Base-by-base conservation (phyloP, 176 grass and related monocot species). In the Metroxylon sagu region DNA sequence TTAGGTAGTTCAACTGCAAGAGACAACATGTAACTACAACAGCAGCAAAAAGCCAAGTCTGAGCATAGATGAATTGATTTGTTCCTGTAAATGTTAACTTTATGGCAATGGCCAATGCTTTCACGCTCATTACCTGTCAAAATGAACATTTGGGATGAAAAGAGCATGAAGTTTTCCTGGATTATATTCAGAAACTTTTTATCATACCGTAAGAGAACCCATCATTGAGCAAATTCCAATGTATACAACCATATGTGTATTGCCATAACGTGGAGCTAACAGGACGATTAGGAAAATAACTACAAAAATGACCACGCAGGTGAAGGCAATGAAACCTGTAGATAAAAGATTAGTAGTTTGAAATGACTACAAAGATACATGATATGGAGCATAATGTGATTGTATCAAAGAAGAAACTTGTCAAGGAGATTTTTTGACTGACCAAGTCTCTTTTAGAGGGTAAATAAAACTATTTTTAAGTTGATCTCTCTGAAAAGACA, bases 161-260 rank as follows among this genome's bases (percentile, higher is more conserved):
- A 35, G 31, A 35, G 31, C 31, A 35, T 8, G 31, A 35, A 35
- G 31, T 35, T 35, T 35, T 5, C 31, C 31, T 35, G 8, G 6
- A 35, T 35, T 35, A 35, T 8, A 35, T 35, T 10, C 6, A 35
- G 31, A 35, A 35, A 35, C 6, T n/a, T 57, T 65, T 60, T 31
- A 43, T 50, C 64, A 60, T 85, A 96, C 92, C 78, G 83, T 96
- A 56, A 96, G 77, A 67, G 92, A 96, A 77, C 92, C 92, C 92
- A 96, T 96, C 48, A 87, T 64, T 6, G 92, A 90, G 76, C 92
- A 96, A 57, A 96, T 96, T 64, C 77, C 77, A 62, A 90, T 87
- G 66, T 90, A 96, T 64, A 88, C 65, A 48, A 96, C 67, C 92
- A 96, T 85, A 67, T 87, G 77, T 52, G 76, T 96, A 66, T 82